Conservation (phyloP, 257 asterid genomes). For the Eustoma russellianum region DNA sequence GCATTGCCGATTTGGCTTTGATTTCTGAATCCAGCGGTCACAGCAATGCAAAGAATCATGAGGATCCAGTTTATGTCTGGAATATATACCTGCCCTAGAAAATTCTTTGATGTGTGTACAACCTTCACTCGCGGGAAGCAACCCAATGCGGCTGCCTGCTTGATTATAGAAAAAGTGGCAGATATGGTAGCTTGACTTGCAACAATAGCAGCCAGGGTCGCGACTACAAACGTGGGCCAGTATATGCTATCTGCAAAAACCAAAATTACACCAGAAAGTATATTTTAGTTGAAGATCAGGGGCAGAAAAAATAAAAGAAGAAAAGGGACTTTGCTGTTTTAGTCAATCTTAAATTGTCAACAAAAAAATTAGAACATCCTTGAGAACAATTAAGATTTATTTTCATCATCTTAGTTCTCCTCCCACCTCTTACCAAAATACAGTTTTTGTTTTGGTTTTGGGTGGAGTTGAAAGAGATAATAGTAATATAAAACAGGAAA, state of each 20-base stretch:
- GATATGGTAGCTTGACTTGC: slow-evolving; percentile 98
- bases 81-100: slow-evolving; percentile 82
- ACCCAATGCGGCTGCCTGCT: slow-evolving; percentile 93
- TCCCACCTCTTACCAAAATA: too few relatives aligned
- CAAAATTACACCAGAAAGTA: too few relatives aligned
- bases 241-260: slow-evolving; percentile 53
- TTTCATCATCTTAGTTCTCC: too few relatives aligned
- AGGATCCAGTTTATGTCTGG: slow-evolving; percentile 98
- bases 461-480: too few relatives aligned
- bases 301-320: too few relatives aligned
- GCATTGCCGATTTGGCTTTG: slow-evolving; percentile 98
- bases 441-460: too few relatives aligned
- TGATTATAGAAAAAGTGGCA: slow-evolving; percentile 89
- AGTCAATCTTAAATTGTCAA: too few relatives aligned
- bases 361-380: too few relatives aligned
- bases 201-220: slow-evolving; percentile 89
- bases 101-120: slow-evolving; percentile 86
- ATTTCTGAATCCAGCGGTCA: slow-evolving; percentile 90
- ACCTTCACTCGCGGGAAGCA: slow-evolving; percentile 97
- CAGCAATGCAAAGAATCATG: slow-evolving; percentile 91
- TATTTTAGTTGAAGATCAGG: too few relatives aligned
- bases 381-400: too few relatives aligned
- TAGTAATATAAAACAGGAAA: too few relatives aligned
- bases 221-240: slow-evolving; percentile 86
- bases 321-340: too few relatives aligned